Base-by-base conservation (phyloP, 371 early-diverging fungal genomes). In the Cokeromyces recurvatus region DNA sequence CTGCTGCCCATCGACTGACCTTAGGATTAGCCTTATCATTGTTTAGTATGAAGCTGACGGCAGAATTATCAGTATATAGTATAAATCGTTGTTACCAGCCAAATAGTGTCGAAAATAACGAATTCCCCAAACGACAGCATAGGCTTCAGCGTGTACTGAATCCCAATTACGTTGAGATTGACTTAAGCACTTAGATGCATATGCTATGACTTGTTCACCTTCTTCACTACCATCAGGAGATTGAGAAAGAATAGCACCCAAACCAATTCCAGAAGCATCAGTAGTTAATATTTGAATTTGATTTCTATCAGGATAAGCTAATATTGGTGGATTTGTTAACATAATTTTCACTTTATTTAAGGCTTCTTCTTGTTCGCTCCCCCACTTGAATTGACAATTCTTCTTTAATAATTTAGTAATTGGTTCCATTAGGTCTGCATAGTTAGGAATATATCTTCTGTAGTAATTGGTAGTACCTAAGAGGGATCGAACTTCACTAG, bases 171-270 rank as follows among this genome's bases (percentile, higher is more conserved):
- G 22, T 31, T 66, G 51, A 14, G 49, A 15, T 2, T 32, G 32
- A 7, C 9, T 22, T 3, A 66, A 32, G 2, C 41, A 20, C 27
- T 41, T 59, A 2, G 57, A 56, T 12, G 44, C 60, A 53, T 51
- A 62, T 2, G 48, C 32, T 11, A 59, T 52, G 7, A 59, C 61
- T 2, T 44, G 24, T 21, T 55, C 64, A 23, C 51, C 48, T 24
- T 49, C 19, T 12, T 23, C 24, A 3, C 46, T 0, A 23, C 59
- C 57, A 19, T 63, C 44, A 3, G 53, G 48, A 2, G 41, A 29
- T 55, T 76, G 74, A 7, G 53, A 54, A 0, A 79, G 41, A 0
- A 73, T 57, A 0, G 54, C 69, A 1, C 60, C 74, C 17, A 74
- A 14, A 1, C 66, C 79, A 11, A 24, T 5, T 8, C 32, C 25